phyloP scores from a whole-genome alignment of 306 rosid species.

The Fragaria ananassa region DNA sequence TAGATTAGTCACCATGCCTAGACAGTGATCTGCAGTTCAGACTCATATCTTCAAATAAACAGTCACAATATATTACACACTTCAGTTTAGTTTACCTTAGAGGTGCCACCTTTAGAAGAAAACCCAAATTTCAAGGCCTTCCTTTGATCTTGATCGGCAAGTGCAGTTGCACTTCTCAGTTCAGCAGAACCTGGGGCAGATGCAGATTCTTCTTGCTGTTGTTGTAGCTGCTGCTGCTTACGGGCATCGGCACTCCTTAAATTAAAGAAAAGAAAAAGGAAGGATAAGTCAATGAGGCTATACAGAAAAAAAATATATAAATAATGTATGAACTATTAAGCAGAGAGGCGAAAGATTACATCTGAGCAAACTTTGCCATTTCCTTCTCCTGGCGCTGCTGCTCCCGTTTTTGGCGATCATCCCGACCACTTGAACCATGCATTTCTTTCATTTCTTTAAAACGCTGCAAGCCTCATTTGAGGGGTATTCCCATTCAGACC shows the following conservation, averaged over 20 bases:
- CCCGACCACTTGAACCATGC: slow-evolving; percentile 87
- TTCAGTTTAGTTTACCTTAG: slow-evolving; percentile 45
- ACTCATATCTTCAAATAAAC: not conserved
- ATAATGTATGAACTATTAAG: not conserved
- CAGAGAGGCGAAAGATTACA: slow-evolving; percentile 33
- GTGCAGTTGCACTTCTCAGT: slow-evolving; percentile 55
- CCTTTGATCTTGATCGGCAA: slow-evolving; percentile 81
- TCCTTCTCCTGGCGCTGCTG: slow-evolving; percentile 90
- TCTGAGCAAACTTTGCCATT: slow-evolving; percentile 82
- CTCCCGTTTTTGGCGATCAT: slow-evolving; percentile 89
- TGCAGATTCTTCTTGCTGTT: slow-evolving; percentile 58
- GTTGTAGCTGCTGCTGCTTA: slow-evolving; percentile 70
- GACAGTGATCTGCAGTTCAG: not conserved
- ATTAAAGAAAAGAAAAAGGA: slow-evolving; percentile 22
- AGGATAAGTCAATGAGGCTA: not conserved
- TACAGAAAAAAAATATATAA: not conserved
- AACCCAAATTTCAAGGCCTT: slow-evolving; percentile 86
- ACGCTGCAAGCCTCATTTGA: slow-evolving; percentile 51
- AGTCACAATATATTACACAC: not conserved
- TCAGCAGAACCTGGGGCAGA: slow-evolving; percentile 51
- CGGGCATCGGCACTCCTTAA: slow-evolving; percentile 70
- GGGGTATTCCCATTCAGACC: slow-evolving; percentile 13
- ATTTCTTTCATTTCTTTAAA: slow-evolving; percentile 96
- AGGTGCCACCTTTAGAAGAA: slow-evolving; percentile 73
- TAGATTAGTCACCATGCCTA: not conserved